A percentile compares a stretch with the other conserved stretches of the same genome.
phyloP scores from a whole-genome alignment of 345 rosid species.

The Populus davidiana region DNA sequence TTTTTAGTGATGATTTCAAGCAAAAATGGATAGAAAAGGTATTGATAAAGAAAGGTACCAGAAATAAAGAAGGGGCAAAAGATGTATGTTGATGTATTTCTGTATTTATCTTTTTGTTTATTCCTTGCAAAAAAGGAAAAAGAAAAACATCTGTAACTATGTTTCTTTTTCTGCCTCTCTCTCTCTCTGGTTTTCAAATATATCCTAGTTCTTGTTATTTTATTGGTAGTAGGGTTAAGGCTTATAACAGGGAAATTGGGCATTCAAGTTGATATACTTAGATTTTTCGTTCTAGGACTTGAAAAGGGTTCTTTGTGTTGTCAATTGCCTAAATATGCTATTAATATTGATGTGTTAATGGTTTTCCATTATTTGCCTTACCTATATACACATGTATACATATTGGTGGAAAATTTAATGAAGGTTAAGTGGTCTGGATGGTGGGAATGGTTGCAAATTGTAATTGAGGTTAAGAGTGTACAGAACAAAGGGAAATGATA shows the following conservation, averaged over 20 bases:
- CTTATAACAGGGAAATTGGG: no score
- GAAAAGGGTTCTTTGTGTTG: background rate
- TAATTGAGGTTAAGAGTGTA: background rate
- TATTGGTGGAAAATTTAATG: background rate
- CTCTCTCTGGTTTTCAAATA: background rate
- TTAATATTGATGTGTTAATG: background rate
- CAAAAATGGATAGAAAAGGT: background rate
- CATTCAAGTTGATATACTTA: no score
- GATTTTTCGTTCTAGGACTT: no score
- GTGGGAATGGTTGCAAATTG: background rate
- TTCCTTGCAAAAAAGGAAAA: background rate
- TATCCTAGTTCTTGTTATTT: background rate
- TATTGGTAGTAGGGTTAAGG: background rate
- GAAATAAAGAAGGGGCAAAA: background rate
- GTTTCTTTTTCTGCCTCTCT: background rate
- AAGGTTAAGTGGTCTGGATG: background rate
- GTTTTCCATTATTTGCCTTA: background rate
- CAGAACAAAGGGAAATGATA: background rate
- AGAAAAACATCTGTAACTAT: background rate
- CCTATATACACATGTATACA: background rate
- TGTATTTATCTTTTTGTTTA: background rate
- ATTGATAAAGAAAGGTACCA: background rate
- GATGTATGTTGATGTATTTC: background rate
- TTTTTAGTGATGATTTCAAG: background rate
- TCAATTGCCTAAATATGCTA: background rate